Evolutionary conservation across 371 early-diverging fungal species (phyloP), one percentile per base, ranked within the genome.

Genomic region (Dinochytrium kinnereticum): DNA sequence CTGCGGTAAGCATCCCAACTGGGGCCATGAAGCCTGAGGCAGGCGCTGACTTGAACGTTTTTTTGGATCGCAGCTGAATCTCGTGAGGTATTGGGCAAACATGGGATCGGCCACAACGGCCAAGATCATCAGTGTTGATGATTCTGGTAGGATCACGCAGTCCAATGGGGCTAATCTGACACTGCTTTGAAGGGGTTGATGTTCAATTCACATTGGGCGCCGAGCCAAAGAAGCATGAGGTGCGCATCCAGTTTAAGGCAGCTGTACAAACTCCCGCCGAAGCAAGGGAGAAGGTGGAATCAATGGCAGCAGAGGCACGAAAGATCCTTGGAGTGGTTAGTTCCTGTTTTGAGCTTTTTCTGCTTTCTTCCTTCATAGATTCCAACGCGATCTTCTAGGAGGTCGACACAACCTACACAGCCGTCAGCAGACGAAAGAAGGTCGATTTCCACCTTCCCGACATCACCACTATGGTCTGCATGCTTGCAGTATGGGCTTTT

Each of bases 331-430:
- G 71, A 34, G 39, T 70, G 28, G 77, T 77, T 33, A 55, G 70
- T 50, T 40, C 15, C 34, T 17, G 37, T 19, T 68, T n/a, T 51
- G 21, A 15, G 7, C 24, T 67, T 7, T 5, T 34, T 36, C 10
- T 34, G 31, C 24, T 28, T n/a, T 70, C 39, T 36, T 34, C 50
- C 40, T 61, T 71, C 13, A 17, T 64, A 24, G 24, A 28, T 15
- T 1, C n/a, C 66, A 28, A 36, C 64, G 37, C 30, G 51, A 64
- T 21, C 26, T 36, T 67, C 21, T 40, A 77, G 77, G 61, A 77
- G 17, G 64, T 77, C 49, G 77, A 77, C 74, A 77, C 59, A 36
- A 57, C 64, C 24, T 77, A 77, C 53, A 37, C n/a, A 31, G n/a
- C 40, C 38, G 72, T 72, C 33, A 66, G 70, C 30, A 15, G 33